Conservation (phyloP, 805 yeast species). For the Diddensiella transvaalensis region DNA sequence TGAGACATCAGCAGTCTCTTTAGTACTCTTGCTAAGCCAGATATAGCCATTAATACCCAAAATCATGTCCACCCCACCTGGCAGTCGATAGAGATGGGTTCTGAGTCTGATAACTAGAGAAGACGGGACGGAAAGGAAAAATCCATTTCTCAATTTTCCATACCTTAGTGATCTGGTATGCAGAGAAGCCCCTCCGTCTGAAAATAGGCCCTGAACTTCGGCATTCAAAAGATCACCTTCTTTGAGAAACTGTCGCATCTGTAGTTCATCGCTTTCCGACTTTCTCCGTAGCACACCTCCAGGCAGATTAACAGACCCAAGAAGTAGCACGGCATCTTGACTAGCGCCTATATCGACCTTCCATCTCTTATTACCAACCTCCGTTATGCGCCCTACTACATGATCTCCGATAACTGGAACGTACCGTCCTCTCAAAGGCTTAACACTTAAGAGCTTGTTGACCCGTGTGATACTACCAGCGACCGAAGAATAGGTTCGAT, state of each 20-base stretch:
- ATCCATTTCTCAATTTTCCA: slow-evolving; percentile 92
- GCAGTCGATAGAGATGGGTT: slow-evolving; percentile 82
- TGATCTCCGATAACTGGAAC: slow-evolving; percentile 97
- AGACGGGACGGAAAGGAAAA: slow-evolving; percentile 75
- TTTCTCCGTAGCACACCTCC: slow-evolving; percentile 95
- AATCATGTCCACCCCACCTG: slow-evolving; percentile 88
- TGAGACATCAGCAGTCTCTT: slow-evolving; percentile 40
- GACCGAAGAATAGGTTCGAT: slow-evolving; percentile 80
- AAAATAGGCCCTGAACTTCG: slow-evolving; percentile 86
- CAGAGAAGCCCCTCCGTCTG: slow-evolving; percentile 87
- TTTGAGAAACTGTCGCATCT: slow-evolving; percentile 89
- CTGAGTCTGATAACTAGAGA: slow-evolving; percentile 80
- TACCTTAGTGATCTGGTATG: slow-evolving; percentile 95
- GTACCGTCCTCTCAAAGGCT: slow-evolving; percentile 82
- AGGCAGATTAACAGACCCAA: slow-evolving; percentile 94
- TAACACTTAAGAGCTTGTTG: slow-evolving; percentile 79
- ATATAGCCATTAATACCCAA: slow-evolving; percentile 93
- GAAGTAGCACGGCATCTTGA: slow-evolving; percentile 85
- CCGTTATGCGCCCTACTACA: slow-evolving; percentile 87
- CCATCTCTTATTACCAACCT: slow-evolving; percentile 94
- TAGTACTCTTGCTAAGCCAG: slow-evolving; percentile 75
- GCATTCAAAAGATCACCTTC: slow-evolving; percentile 96
- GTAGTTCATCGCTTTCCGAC: slow-evolving; percentile 91
- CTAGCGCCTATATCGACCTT: slow-evolving; percentile 94
- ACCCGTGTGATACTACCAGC: slow-evolving; percentile 88